phyloP scores from a whole-genome alignment of 768 basidiomycete genomes.

The Termitomyces sp. region DNA sequence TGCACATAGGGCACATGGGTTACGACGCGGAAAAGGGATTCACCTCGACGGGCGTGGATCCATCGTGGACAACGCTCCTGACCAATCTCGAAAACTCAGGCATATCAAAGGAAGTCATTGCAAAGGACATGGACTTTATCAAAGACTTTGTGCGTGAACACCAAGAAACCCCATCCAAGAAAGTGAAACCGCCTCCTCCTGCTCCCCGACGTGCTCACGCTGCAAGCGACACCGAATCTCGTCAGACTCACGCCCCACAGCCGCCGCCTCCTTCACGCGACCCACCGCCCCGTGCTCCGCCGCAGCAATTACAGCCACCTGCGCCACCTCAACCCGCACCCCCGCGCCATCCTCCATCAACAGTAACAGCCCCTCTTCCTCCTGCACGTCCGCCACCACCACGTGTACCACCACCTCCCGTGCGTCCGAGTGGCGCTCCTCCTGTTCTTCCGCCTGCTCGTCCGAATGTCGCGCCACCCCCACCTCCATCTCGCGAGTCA shows the following conservation, averaged over 20 bases:
- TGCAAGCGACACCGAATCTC: slow-evolving; percentile 25
- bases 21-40: slow-evolving; percentile 86
- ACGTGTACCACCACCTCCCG: slow-evolving; percentile 15
- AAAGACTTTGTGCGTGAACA: slow-evolving; percentile 66
- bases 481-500: slow-evolving; percentile 14
- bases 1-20: slow-evolving; percentile 93
- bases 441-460: neutral
- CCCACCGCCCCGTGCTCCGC: neutral
- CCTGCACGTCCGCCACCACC: slow-evolving; percentile 15
- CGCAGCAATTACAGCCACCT: slow-evolving; percentile 12
- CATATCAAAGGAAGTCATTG: slow-evolving; percentile 61
- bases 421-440: neutral
- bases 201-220: slow-evolving; percentile 38
- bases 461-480: slow-evolving; percentile 13
- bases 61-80: slow-evolving; percentile 79
- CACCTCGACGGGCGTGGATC: slow-evolving; percentile 81
- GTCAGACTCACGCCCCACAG: slow-evolving; percentile 4
- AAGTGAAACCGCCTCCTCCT: slow-evolving; percentile 43
- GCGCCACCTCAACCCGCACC: slow-evolving; percentile 9
- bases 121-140: slow-evolving; percentile 84
- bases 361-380: slow-evolving; percentile 12
- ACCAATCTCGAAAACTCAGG: slow-evolving; percentile 59
- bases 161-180: slow-evolving; percentile 27
- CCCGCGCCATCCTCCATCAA: slow-evolving; percentile 6
- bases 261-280: neutral